phyloP scores from a whole-genome alignment of 495 filamentous ascomycete genomes.

The Jackrogersella minutella region DNA sequence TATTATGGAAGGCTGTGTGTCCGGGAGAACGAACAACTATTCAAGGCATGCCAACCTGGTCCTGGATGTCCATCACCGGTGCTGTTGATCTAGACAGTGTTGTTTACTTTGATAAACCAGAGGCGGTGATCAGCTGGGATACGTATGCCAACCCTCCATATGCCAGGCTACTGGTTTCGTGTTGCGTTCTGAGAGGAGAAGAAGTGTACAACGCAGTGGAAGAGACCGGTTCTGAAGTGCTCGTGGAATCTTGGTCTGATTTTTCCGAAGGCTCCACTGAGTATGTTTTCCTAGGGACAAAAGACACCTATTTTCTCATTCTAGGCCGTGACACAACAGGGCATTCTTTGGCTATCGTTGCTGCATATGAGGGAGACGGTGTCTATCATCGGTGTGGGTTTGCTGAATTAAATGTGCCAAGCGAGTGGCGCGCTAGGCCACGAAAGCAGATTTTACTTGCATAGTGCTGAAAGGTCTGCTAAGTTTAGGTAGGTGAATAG shows the following conservation, averaged over 20 bases:
- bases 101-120: conserved; percentile 21
- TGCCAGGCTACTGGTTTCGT: conserved; percentile 4
- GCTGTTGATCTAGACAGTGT: conserved; percentile 22
- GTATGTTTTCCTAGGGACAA: not conserved
- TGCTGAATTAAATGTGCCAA: conserved; percentile 17
- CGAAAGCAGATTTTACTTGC: conserved; percentile 13
- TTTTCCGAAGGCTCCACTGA: conserved; percentile 14
- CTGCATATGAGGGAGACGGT: conserved; percentile 5
- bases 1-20: conserved; percentile 15
- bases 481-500: not conserved
- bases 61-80: conserved; percentile 29
- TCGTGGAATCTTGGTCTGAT: conserved; percentile 22
- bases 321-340: conserved; percentile 22
- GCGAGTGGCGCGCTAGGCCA: not conserved
- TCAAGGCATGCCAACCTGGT: conserved; percentile 21
- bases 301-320: conserved; percentile 7
- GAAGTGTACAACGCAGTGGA: conserved; percentile 1
- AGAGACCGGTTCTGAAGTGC: not conserved
- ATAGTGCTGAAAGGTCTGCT: not conserved
- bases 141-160: not conserved
- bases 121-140: conserved; percentile 20
- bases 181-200: conserved; percentile 5
- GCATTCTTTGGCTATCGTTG: conserved; percentile 8
- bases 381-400: conserved; percentile 22
- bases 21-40: conserved; percentile 4